These are phyloP conservation scores for Botrytis pseudocinerea DNA, from an alignment of 2,329 filamentous ascomycete genomes.

Conservation along the genomic window DNA sequence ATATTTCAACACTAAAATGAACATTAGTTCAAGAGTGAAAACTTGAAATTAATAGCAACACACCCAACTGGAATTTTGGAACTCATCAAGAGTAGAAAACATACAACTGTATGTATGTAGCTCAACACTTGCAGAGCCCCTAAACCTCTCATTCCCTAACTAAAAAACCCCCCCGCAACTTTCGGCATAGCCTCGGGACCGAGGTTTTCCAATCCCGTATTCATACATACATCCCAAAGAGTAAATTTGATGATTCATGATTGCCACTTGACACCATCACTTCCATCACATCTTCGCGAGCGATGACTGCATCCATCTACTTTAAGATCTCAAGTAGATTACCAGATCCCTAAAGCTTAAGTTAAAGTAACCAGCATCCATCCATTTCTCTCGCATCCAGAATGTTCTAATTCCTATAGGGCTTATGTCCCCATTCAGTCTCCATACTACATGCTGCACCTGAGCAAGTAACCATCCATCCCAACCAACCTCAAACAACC, in stretches of 20 bases:
- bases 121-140: not conserved
- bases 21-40: not conserved
- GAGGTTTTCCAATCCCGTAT: not conserved
- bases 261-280: not conserved
- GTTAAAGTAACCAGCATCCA: too few relatives aligned
- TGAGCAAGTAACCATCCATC: not conserved
- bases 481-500: not conserved
- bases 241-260: not conserved
- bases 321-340: not conserved
- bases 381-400: not conserved
- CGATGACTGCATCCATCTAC: not conserved
- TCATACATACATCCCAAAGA: not conserved
- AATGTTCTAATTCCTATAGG: not conserved
- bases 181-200: not conserved
- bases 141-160: not conserved
- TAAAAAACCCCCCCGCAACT: not conserved
- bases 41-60: not conserved
- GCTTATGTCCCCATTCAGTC: not conserved
- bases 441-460: not conserved
- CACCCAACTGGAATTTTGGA: not conserved
- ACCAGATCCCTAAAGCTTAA: not conserved
- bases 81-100: not conserved
- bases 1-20: not conserved
- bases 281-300: not conserved
- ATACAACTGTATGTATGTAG: not conserved